Evolutionary conservation across 202 grass and related monocot species (phyloP).

Genomic region (Sporobolus alterniflorus): DNA sequence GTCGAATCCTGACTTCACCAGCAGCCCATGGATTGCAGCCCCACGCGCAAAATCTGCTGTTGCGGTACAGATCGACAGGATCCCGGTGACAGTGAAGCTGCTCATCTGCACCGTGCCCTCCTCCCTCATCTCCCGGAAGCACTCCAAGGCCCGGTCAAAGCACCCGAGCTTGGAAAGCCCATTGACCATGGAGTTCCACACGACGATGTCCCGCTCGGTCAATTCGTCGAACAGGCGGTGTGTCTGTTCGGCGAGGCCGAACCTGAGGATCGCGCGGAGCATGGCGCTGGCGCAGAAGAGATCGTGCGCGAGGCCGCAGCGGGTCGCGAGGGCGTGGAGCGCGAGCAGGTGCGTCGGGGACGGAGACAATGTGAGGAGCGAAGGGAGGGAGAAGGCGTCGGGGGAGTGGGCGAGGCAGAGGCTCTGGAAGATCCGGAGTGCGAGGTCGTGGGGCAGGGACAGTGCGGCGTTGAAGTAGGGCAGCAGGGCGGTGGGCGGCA

Average conservation of each 20-base stretch:
- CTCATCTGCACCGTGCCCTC: slow-evolving; percentile 36
- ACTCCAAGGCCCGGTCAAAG: slow-evolving; percentile 49
- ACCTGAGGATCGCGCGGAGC: slow-evolving; percentile 32
- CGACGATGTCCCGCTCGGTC: slow-evolving; percentile 51
- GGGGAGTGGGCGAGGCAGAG: slow-evolving; percentile 55
- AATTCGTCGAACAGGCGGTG: slow-evolving; percentile 70
- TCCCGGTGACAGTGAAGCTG: slow-evolving; percentile 65
- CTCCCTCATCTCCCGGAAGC: slow-evolving; percentile 53
- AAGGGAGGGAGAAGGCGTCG: slow-evolving; percentile 60
- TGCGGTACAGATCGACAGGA: slow-evolving; percentile 68
- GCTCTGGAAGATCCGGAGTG: slow-evolving; percentile 51
- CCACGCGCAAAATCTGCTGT: slow-evolving; percentile 49
- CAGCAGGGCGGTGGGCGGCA: slow-evolving; percentile 41
- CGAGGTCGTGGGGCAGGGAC: slow-evolving; percentile 43
- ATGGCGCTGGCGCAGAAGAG: slow-evolving; percentile 70
- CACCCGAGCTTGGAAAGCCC: slow-evolving; percentile 62
- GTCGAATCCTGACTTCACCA: slow-evolving; percentile 56
- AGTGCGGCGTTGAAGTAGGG: slow-evolving; percentile 66
- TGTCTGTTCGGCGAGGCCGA: slow-evolving; percentile 54
- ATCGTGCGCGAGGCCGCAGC: slow-evolving; percentile 34
- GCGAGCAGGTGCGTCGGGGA: slow-evolving; percentile 34
- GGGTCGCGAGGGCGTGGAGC: slow-evolving; percentile 52
- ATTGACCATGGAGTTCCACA: slow-evolving; percentile 85
- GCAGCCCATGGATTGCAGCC: slow-evolving; percentile 55
- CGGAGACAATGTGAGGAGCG: slow-evolving; percentile 30